Base-by-base conservation (phyloP, 495 filamentous ascomycete species). In the Chaetomium tenue region DNA sequence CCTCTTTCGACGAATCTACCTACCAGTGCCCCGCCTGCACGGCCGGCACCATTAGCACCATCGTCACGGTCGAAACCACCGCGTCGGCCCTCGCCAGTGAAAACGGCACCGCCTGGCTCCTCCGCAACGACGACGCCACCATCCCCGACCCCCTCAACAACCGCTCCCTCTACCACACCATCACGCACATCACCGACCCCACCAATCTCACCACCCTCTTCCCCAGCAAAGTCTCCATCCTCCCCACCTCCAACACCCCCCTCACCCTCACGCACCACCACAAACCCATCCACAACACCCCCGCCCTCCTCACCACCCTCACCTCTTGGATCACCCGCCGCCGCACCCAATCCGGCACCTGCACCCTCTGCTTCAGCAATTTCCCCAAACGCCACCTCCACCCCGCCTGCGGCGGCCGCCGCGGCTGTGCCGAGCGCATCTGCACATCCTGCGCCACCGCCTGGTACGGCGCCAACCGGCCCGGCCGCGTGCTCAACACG, bases 261-360 rank as follows among this genome's bases (percentile, higher is more conserved):
- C 70, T 79, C 39, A 68, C 58, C 2, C 69, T 82, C 51, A 71
- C 60, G 1, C 66, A 74, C 9, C 53, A 61, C 2, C 76, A 75
- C 47, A 84, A 84, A 65, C 67, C 68, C 0, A 68, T 83, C 8
- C 78, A 66, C 40, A 82, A 83, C 66, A 30, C 68, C 2, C 50
- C 58, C 5, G 66, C 64, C 5, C 48, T 83, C 1, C 66, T 76
- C 20, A 48, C 63, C 16, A 47, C 66, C n/a, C 72, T 82, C 12
- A 47, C 72, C 61, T 62, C 61, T 7, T 75, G 71, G 66, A 68
- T 82, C 47, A 56, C 61, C 22, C 60, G 71, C n/a, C 74, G 76
- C 37, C 71, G 70, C 16, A 70, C 74, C 11, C 70, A 73, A 48
- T 28, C 64, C 16, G 70, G 67, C 11, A 68, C 72, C 5, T 80